Conservation (phyloP, 1,284 basidiomycete genomes). For the Leccinum olivaceoglutinosum region DNA sequence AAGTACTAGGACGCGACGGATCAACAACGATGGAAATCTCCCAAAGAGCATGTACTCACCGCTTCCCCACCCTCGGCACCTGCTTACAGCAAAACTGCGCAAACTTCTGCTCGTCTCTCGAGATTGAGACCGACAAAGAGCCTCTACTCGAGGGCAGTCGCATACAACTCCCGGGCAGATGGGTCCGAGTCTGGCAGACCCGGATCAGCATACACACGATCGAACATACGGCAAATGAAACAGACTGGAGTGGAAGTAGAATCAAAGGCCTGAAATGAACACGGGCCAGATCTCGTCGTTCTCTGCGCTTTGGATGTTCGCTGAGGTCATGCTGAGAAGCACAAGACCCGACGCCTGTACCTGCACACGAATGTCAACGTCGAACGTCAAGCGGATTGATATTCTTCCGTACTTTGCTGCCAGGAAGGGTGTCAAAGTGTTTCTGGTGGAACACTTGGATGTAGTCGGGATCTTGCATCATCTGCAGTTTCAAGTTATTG, state of each 20-base stretch:
- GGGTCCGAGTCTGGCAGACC: constrained; percentile 24
- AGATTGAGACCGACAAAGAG: constrained; percentile 48
- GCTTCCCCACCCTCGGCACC: constrained; percentile 40
- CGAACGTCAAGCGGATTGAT: neutral
- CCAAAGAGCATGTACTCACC: constrained; percentile 34
- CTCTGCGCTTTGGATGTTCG: constrained; percentile 1
- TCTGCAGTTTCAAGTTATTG: constrained; percentile 45
- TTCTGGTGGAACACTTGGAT: constrained; percentile 61
- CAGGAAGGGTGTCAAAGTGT: constrained; percentile 41
- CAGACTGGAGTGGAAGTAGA: constrained; percentile 44
- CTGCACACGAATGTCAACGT: constrained; percentile 34
- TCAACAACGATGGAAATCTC: constrained; percentile 2
- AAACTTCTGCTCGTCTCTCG: constrained; percentile 52
- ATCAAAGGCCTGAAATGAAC: constrained; percentile 41
- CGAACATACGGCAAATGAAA: constrained; percentile 2
- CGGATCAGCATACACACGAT: constrained; percentile 3
- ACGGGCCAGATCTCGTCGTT: constrained; percentile 43
- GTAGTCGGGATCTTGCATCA: constrained; percentile 66
- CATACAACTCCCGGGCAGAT: constrained; percentile 36
- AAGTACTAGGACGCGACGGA: constrained; percentile 35
- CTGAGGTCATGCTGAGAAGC: constrained; percentile 49
- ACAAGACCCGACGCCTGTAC: constrained; percentile 72
- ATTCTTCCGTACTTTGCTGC: constrained; percentile 42
- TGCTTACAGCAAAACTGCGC: constrained; percentile 47
- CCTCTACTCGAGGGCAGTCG: constrained; percentile 42